Base-by-base conservation (phyloP, 768 basidiomycete genomes). In the Fistulinella prunicolor region DNA sequence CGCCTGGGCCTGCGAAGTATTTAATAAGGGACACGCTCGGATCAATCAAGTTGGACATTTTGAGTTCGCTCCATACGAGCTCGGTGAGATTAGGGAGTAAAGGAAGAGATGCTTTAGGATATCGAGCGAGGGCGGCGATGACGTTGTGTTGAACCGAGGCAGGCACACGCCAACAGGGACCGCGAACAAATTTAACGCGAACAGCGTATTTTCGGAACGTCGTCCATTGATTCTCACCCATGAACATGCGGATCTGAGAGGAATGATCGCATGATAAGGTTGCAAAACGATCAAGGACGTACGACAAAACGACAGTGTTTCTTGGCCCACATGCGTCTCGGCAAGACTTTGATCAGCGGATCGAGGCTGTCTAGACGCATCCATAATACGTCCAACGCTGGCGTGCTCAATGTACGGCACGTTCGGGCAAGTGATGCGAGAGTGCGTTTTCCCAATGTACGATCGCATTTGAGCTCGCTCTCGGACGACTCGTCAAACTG, bases 341-440 rank as follows among this genome's bases (percentile, higher is more conserved):
- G 62, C 14, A 63, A 47, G 13, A 63, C 49, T 13, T 47, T 61
- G 17, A 63, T 63, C 39, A 63, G 41, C 0, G 62, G 62, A 53
- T 63, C 62, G 16, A 63, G 62, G 23, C 39, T 55, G n/a, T 63
- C 62, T 1, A 63, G 50, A 38, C 55, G 51, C 62, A 57, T 57
- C 64, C 64, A 66, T 6, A 67, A 55, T 1, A 34, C 46, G 53
- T 66, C 64, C n/a, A 66, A 22, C 1, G 64, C 55, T 2, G 57
- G 49, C n/a, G 22, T 44, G 22, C 53, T 58, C 37, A 65, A 49
- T 0, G 59, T 46, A 10, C 44, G 54, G 36, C 65, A 66, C 0
- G 64, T 67, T 35, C 56, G 49, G 7, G 65, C 63, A 14, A 66
- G 63, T 0, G 50, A 51, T 36, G 55, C 63, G 8, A 65, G 63